Percentiles rank a stretch among this genome's conserved stretches.
Conservation (phyloP, 768 basidiomycete species). For the Dioszegia aurantiaca region DNA sequence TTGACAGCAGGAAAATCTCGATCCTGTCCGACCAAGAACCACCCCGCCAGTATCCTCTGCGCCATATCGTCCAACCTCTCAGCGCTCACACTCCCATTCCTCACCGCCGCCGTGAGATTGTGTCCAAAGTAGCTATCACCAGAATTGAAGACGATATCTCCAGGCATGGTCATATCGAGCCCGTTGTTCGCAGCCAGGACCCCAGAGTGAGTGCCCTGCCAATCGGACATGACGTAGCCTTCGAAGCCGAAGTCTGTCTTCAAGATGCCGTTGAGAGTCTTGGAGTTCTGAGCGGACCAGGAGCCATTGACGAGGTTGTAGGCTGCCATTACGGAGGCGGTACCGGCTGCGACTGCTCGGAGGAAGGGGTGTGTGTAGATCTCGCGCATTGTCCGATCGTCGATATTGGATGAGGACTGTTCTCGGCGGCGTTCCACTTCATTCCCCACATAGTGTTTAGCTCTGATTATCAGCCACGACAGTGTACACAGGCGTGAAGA, state of each 20-base stretch:
- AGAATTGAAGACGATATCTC: slow-evolving; percentile 42
- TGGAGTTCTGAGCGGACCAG: slow-evolving; percentile 51
- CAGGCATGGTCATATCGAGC: slow-evolving; percentile 54
- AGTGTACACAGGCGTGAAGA: not conserved
- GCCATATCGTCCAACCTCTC: slow-evolving; percentile 62
- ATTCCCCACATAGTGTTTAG: slow-evolving; percentile 52
- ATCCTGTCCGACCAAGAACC: slow-evolving; percentile 51
- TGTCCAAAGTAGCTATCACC: slow-evolving; percentile 59
- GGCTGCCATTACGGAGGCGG: slow-evolving; percentile 59
- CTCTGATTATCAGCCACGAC: slow-evolving; percentile 5
- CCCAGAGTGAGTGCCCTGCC: slow-evolving; percentile 46
- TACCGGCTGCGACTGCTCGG: slow-evolving; percentile 64
- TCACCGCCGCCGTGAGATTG: slow-evolving; percentile 66
- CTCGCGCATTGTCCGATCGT: slow-evolving; percentile 66
- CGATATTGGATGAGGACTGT: slow-evolving; percentile 62
- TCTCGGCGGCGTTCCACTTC: slow-evolving; percentile 55
- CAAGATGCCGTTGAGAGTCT: slow-evolving; percentile 50
- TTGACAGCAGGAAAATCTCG: slow-evolving; percentile 63
- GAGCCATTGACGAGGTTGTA: slow-evolving; percentile 52
- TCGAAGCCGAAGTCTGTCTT: slow-evolving; percentile 53
- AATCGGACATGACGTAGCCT: slow-evolving; percentile 51
- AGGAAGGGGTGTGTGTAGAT: slow-evolving; percentile 52
- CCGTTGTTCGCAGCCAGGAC: slow-evolving; percentile 39
- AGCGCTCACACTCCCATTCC: slow-evolving; percentile 67
- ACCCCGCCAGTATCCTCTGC: slow-evolving; percentile 63